A percentile compares a stretch with the other conserved stretches of the same genome.
Evolutionary conservation across 2,329 filamentous ascomycete species (phyloP).

Genomic region (Cadophora luteo-olivacea): DNA sequence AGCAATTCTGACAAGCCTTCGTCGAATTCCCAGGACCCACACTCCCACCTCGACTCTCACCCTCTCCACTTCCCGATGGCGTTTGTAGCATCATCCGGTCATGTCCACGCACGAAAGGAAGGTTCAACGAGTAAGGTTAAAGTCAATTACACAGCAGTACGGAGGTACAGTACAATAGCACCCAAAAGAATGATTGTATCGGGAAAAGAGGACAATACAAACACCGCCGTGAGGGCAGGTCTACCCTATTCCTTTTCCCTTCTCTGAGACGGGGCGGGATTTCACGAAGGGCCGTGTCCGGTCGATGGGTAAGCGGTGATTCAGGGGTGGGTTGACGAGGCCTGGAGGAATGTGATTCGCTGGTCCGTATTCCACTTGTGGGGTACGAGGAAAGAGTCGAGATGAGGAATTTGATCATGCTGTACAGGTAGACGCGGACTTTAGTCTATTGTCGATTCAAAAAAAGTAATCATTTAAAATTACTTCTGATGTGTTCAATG

Average conservation of each 20-base stretch:
- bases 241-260: neutral
- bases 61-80: neutral
- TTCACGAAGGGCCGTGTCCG: neutral
- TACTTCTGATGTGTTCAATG: too few relatives aligned
- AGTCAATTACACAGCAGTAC: neutral
- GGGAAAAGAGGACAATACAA: neutral
- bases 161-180: neutral
- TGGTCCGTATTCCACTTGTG: neutral
- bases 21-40: conserved; percentile 13
- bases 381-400: neutral
- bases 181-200: neutral
- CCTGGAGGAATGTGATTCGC: neutral
- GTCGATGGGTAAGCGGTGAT: neutral
- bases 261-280: neutral
- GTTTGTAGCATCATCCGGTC: conserved; percentile 7
- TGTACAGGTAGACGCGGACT: neutral
- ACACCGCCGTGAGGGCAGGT: neutral
- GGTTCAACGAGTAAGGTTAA: neutral
- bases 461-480: neutral
- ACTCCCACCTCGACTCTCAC: neutral
- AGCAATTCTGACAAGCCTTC: conserved; percentile 34
- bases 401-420: neutral
- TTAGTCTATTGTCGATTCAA: neutral
- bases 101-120: neutral
- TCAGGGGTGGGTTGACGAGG: neutral